phyloP scores from a whole-genome alignment of 2,329 filamentous ascomycete genomes.

The Phyllosticta capitalensis region DNA sequence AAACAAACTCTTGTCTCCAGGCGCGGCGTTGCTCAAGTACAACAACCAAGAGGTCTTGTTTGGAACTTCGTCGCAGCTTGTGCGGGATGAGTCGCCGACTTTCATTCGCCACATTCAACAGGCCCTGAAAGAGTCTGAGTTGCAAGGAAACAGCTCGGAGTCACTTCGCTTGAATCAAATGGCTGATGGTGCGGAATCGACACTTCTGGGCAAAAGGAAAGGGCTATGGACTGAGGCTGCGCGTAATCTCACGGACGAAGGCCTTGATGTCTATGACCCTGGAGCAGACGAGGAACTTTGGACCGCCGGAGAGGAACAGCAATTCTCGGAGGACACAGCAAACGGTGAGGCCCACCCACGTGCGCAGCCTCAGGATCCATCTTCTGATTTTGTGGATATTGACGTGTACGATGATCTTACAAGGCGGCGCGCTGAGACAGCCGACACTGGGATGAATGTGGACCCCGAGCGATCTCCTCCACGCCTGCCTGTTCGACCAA shows the following conservation, averaged over 20 bases:
- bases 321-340: neutral
- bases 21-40: constrained; percentile 20
- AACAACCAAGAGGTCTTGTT: constrained; percentile 29
- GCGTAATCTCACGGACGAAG: constrained; percentile 17
- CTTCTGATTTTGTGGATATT: constrained; percentile 6
- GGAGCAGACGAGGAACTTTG: neutral
- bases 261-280: neutral
- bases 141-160: neutral
- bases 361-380: neutral
- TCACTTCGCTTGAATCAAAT: neutral
- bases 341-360: neutral
- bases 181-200: neutral
- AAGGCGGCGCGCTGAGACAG: neutral
- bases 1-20: constrained; percentile 29
- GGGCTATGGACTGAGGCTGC: constrained; percentile 26
- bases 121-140: constrained; percentile 26
- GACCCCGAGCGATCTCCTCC: neutral
- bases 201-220: constrained; percentile 11
- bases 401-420: neutral
- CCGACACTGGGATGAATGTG: neutral
- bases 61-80: constrained; percentile 32
- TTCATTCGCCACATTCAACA: constrained; percentile 26
- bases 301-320: neutral
- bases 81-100: constrained; percentile 27
- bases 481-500: neutral